A percentile compares a stretch with the other conserved stretches of the same genome.
Evolutionary conservation across 148 eudicot genomes (phyloP).

Genomic region (Persicaria tinctoria): DNA sequence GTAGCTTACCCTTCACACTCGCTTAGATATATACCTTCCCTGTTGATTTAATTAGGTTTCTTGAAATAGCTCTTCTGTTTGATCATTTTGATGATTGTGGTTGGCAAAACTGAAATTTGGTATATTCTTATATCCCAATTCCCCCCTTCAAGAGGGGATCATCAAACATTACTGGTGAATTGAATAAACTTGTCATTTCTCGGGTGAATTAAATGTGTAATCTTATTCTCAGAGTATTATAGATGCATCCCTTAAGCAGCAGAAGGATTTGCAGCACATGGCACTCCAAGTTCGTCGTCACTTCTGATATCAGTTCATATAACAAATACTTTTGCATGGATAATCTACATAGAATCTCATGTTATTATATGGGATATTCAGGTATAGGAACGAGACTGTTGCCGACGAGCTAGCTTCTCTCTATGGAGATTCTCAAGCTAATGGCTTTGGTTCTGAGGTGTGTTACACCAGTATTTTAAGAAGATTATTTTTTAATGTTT

Average conservation of each 20-base stretch:
- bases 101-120: background rate
- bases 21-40: background rate
- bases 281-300: conserved; percentile 47
- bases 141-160: background rate
- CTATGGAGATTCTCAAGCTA: conserved; percentile 69
- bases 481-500: no score
- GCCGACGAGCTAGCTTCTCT: conserved; percentile 69
- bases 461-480: conserved; percentile 6
- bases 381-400: conserved; percentile 74
- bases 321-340: no score
- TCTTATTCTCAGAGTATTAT: conserved; percentile 54
- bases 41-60: background rate
- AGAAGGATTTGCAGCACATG: conserved; percentile 65
- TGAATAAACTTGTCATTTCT: background rate
- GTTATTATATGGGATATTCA: conserved; percentile 15
- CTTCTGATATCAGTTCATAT: background rate
- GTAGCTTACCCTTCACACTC: background rate
- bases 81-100: background rate
- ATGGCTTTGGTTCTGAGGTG: conserved; percentile 93
- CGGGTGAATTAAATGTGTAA: background rate
- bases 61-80: background rate
- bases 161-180: background rate
- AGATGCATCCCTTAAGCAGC: conserved; percentile 69
- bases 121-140: background rate
- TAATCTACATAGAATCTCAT: background rate